phyloP scores from a whole-genome alignment of 305 asterid species.

The Fraxinus latifolia region DNA sequence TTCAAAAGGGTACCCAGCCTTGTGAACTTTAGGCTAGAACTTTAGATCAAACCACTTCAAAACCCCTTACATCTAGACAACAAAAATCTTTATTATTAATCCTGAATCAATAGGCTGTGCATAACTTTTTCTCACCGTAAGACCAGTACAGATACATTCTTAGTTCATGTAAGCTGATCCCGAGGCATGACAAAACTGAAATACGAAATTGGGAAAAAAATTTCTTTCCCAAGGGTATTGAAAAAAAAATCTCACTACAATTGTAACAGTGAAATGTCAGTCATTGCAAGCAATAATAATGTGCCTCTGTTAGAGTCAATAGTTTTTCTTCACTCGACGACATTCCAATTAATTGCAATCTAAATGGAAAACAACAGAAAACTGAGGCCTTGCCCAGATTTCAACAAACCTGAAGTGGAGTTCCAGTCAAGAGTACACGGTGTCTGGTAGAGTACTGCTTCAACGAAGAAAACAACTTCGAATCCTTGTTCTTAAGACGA shows the following conservation, averaged over 20 bases:
- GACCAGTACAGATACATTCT: constrained; percentile 13
- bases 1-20: not conserved
- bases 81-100: not conserved
- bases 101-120: not conserved
- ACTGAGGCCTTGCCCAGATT: constrained; percentile 17
- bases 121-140: not conserved
- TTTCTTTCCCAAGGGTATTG: not conserved
- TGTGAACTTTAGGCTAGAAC: not conserved
- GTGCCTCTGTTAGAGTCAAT: not conserved
- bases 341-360: constrained; percentile 13
- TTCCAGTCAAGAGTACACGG: constrained; percentile 91
- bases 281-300: not conserved
- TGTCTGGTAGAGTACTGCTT: constrained; percentile 79
- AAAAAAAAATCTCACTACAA: not conserved
- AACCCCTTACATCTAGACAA: not conserved
- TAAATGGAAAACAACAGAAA: constrained; percentile 18
- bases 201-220: not conserved
- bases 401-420: constrained; percentile 84
- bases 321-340: not conserved
- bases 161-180: constrained; percentile 2
- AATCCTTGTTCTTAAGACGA: constrained; percentile 90
- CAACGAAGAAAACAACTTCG: constrained; percentile 74
- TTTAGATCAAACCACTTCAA: constrained; percentile 14
- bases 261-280: constrained; percentile 1
- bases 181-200: constrained; percentile 3